These are phyloP conservation scores for Cercospora sp. DNA, from an alignment of 2,329 filamentous ascomycete genomes.

Conservation along the genomic window DNA sequence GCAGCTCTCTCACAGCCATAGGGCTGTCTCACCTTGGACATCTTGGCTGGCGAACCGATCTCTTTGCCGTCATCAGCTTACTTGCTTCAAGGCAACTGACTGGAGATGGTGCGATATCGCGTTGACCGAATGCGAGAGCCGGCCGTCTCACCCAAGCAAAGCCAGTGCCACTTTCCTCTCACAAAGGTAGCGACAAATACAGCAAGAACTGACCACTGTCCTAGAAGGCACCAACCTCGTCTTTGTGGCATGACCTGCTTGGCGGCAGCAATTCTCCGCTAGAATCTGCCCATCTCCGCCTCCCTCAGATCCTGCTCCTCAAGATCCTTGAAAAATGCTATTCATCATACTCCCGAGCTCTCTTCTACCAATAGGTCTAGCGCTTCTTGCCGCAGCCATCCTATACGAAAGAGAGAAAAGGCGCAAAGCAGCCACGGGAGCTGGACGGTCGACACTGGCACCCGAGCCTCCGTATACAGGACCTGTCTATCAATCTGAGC, in stretches of 20 bases:
- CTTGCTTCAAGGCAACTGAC: not conserved
- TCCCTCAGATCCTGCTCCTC: not conserved
- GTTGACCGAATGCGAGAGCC: not conserved
- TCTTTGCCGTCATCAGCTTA: constrained; percentile 5
- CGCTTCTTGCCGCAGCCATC: not conserved
- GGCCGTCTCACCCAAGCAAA: not conserved
- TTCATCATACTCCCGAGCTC: not conserved
- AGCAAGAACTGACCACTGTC: not conserved
- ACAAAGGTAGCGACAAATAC: not conserved
- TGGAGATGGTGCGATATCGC: constrained; percentile 1
- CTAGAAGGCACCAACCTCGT: not conserved
- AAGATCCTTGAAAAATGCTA: not conserved
- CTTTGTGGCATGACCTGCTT: not conserved
- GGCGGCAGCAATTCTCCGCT: not conserved
- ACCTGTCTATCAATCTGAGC: not conserved
- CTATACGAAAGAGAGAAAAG: not conserved
- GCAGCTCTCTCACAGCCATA: not conserved
- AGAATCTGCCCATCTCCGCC: not conserved
- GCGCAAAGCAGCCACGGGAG: not conserved
- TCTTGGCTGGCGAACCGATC: not conserved
- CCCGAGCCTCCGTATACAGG: constrained; percentile 7
- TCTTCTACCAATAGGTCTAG: not conserved
- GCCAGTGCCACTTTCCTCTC: not conserved
- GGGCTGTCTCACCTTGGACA: not conserved
- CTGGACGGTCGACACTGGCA: not conserved